Evolutionary conservation across 2,329 filamentous ascomycete species (phyloP).

Genomic region (Monilinia fructicola): DNA sequence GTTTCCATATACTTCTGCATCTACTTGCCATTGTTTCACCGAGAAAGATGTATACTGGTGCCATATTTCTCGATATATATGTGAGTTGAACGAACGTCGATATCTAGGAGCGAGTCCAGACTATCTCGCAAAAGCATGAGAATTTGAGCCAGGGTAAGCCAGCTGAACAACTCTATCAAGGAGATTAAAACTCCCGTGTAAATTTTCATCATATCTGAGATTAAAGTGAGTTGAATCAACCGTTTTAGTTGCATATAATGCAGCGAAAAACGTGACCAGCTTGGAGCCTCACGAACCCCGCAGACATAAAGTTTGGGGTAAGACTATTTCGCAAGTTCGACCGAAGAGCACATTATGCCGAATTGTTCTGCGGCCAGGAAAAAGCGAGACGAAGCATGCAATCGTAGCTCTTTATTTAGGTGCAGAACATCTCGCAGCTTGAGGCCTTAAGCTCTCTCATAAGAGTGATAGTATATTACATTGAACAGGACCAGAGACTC

Average conservation of each 20-base stretch:
- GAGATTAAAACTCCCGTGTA: neutral
- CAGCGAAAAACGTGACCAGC: neutral
- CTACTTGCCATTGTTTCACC: neutral
- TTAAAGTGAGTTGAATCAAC: neutral
- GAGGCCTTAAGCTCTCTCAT: neutral
- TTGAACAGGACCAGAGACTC: neutral
- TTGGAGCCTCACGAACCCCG: constrained; percentile 8
- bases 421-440: too few relatives aligned
- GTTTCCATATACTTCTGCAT: neutral
- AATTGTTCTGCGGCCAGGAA: constrained; percentile 7
- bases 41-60: neutral
- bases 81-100: neutral
- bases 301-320: constrained; percentile 2
- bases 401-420: neutral
- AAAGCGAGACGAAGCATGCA: neutral
- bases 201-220: neutral
- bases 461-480: neutral
- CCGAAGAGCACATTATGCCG: neutral
- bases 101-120: neutral
- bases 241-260: neutral
- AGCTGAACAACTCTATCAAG: neutral
- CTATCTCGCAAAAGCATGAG: neutral
- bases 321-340: neutral
- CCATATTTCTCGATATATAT: neutral
- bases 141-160: neutral